Conservation (phyloP, 768 basidiomycete species). For the Suillus discolor region DNA sequence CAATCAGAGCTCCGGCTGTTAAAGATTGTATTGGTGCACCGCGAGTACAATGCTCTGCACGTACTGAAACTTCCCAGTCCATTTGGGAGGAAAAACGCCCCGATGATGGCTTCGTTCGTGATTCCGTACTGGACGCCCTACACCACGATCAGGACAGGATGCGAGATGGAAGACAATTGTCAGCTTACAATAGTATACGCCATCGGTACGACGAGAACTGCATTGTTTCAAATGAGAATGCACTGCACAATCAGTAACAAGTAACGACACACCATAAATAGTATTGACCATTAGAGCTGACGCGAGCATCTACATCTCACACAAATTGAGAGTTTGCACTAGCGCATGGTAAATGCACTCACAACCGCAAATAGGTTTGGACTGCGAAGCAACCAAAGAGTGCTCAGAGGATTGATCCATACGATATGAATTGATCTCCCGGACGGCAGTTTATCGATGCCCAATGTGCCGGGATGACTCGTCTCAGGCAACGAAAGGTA, state of each 20-base stretch:
- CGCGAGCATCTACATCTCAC: background rate
- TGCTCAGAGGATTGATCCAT: conserved; percentile 61
- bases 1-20: conserved; percentile 56
- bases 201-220: conserved; percentile 52
- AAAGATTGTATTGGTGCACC: background rate
- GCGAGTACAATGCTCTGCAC: conserved; percentile 21
- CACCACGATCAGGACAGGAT: background rate
- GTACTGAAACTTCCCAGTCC: conserved; percentile 60
- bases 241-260: conserved; percentile 17
- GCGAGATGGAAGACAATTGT: background rate
- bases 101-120: conserved; percentile 56
- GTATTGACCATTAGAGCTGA: background rate
- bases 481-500: conserved; percentile 63
- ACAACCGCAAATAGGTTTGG: conserved; percentile 62
- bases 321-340: background rate
- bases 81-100: conserved; percentile 58
- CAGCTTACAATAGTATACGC: conserved; percentile 58
- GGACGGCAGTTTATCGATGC: conserved; percentile 48
- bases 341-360: conserved; percentile 23
- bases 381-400: conserved; percentile 53
- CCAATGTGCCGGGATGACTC: conserved; percentile 57
- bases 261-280: background rate
- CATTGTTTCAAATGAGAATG: conserved; percentile 25
- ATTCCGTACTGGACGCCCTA: conserved; percentile 61
- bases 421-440: conserved; percentile 30